A percentile compares a stretch with the other conserved stretches of the same genome.
phyloP scores from a whole-genome alignment of 2,329 filamentous ascomycete genomes.

The Talaromyces atroroseus region DNA sequence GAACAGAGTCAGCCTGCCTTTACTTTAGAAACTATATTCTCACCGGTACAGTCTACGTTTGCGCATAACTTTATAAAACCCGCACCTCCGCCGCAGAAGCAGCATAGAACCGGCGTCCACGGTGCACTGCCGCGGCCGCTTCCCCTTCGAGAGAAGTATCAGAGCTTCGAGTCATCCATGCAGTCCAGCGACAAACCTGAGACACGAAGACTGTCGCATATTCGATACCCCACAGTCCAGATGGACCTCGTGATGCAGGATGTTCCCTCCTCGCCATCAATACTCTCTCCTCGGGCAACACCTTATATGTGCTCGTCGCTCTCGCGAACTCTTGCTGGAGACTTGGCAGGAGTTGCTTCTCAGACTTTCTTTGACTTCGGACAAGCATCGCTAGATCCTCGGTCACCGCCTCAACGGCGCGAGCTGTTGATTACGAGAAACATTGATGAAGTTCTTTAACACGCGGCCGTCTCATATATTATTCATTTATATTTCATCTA shows the following conservation, averaged over 20 bases:
- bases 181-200: slow-evolving; percentile 7
- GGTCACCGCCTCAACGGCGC: slow-evolving; percentile 35
- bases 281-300: slow-evolving; percentile 43
- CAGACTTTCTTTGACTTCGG: slow-evolving; percentile 17
- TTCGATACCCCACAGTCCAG: slow-evolving; percentile 22
- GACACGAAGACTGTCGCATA: slow-evolving; percentile 6
- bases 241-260: slow-evolving; percentile 37
- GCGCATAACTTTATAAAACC: slow-evolving; percentile 18
- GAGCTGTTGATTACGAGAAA: slow-evolving; percentile 41
- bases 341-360: slow-evolving; percentile 23
- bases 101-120: slow-evolving; percentile 20
- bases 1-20: background rate
- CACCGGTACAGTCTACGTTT: slow-evolving; percentile 4
- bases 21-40: slow-evolving; percentile 2
- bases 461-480: slow-evolving; percentile 14
- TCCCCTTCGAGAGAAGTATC: slow-evolving; percentile 34
- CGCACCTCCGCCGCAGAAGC: slow-evolving; percentile 16
- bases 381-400: slow-evolving; percentile 28
- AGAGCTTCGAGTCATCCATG: slow-evolving; percentile 15
- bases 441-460: slow-evolving; percentile 42
- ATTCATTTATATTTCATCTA: slow-evolving; percentile 15
- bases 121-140: slow-evolving; percentile 33
- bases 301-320: slow-evolving; percentile 39
- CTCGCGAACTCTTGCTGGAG: slow-evolving; percentile 29
- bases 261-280: slow-evolving; percentile 29